These are phyloP conservation scores for Ampelocalamus luodianensis DNA, from an alignment of 176 grass and related monocot species.

Conservation along the genomic window DNA sequence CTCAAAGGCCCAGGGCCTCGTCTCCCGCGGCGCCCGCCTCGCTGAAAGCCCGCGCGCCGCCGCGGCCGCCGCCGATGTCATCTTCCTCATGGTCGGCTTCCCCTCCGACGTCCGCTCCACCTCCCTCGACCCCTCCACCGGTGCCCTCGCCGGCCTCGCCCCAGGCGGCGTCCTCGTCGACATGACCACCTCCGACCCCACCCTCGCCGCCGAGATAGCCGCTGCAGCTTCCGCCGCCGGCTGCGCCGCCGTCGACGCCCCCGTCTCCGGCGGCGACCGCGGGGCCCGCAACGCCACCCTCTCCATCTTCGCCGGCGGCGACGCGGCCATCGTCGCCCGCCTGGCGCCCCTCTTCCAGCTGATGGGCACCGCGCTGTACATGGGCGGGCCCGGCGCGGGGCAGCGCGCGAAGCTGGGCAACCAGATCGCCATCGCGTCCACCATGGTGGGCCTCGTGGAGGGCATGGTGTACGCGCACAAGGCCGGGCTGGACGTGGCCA, in stretches of 20 bases:
- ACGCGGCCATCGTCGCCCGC: constrained; percentile 54
- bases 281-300: constrained; percentile 75
- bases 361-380: constrained; percentile 80
- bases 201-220: constrained; percentile 80
- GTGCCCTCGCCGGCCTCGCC: constrained; percentile 65
- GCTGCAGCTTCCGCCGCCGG: constrained; percentile 36
- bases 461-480: constrained; percentile 97
- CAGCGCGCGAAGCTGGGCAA: constrained; percentile 92
- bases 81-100: constrained; percentile 98
- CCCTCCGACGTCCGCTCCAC: constrained; percentile 78
- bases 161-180: constrained; percentile 79
- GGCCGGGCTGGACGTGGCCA: constrained; percentile 79
- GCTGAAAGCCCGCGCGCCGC: constrained; percentile 55
- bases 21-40: constrained; percentile 59
- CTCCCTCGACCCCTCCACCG: constrained; percentile 62
- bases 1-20: constrained; percentile 67
- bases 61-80: constrained; percentile 68
- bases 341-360: constrained; percentile 78
- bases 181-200: constrained; percentile 92
- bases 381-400: constrained; percentile 80
- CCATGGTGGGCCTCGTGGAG: constrained; percentile 95
- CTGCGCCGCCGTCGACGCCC: constrained; percentile 68
- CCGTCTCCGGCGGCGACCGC: constrained; percentile 82
- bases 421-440: constrained; percentile 92
- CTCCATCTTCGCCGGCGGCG: constrained; percentile 83